Conservation (phyloP, 495 filamentous ascomycete species). For the Filosporella fistucella region DNA sequence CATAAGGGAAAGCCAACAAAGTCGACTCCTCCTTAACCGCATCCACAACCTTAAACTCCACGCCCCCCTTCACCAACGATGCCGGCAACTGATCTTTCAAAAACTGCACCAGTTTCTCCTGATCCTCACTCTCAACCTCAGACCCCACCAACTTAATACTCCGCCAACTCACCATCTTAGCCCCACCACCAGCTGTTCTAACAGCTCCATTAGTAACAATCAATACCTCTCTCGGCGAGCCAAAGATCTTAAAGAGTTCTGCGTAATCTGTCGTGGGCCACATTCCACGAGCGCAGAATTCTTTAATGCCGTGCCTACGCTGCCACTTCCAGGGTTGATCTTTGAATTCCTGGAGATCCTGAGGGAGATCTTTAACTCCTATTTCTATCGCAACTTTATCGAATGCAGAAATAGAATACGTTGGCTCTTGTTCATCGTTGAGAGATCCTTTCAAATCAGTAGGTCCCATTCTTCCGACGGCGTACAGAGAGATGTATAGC, state of each 20-base stretch:
- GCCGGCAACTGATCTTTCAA: slow-evolving; percentile 9
- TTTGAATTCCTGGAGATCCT: slow-evolving; percentile 7
- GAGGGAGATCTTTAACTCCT: slow-evolving; percentile 10
- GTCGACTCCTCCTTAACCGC: slow-evolving; percentile 9
- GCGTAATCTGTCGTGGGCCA: slow-evolving; percentile 11
- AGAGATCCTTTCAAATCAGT: slow-evolving; percentile 11
- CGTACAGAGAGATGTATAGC: slow-evolving; percentile 13
- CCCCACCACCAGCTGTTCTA: slow-evolving; percentile 7
- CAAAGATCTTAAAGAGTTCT: slow-evolving; percentile 10
- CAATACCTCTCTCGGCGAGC: slow-evolving; percentile 13
- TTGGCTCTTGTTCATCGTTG: slow-evolving; percentile 9
- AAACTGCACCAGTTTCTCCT: slow-evolving; percentile 10
- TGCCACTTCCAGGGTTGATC: slow-evolving; percentile 7
- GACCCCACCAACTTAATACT: slow-evolving; percentile 9
- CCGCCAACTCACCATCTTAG: slow-evolving; percentile 10
- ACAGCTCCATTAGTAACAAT: slow-evolving; percentile 11
- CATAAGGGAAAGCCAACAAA: slow-evolving; percentile 10
- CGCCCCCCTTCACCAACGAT: slow-evolving; percentile 8
- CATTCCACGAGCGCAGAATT: slow-evolving; percentile 7
- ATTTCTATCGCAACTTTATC: slow-evolving; percentile 12
- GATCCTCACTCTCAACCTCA: slow-evolving; percentile 9
- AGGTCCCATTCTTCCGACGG: slow-evolving; percentile 8
- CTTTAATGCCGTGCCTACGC: slow-evolving; percentile 7
- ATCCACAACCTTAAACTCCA: slow-evolving; percentile 13
- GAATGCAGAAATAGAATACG: slow-evolving; percentile 8